phyloP scores from a whole-genome alignment of 495 filamentous ascomycete genomes.

The Letharia columbiana region DNA sequence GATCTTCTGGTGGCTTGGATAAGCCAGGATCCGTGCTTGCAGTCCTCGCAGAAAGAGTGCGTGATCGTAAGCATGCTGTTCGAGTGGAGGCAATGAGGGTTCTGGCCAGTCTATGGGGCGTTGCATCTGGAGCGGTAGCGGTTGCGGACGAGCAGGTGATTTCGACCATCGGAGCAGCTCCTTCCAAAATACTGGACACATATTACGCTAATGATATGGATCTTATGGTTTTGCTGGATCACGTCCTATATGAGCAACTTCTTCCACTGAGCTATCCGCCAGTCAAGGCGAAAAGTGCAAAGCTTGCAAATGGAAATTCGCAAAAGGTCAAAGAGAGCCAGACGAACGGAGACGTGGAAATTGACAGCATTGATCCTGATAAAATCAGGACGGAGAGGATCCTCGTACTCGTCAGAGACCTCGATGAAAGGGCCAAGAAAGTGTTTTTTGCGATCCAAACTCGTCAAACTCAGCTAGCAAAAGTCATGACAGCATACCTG shows the following conservation, averaged over 20 bases:
- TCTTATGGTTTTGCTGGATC: constrained; percentile 73
- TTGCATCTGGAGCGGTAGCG: constrained; percentile 78
- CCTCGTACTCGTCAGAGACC: constrained; percentile 64
- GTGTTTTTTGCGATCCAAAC: constrained; percentile 83
- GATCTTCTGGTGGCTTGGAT: constrained; percentile 58
- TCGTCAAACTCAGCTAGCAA: constrained; percentile 60
- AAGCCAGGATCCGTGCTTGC: constrained; percentile 62
- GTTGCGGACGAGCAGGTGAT: constrained; percentile 68
- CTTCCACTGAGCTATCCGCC: constrained; percentile 80
- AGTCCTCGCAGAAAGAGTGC: constrained; percentile 76
- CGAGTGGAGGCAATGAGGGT: constrained; percentile 78
- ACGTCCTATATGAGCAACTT: constrained; percentile 76
- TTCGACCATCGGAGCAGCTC: constrained; percentile 64
- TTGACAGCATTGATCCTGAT: constrained; percentile 59
- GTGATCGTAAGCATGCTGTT: constrained; percentile 75
- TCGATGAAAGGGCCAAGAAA: constrained; percentile 70
- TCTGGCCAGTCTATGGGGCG: constrained; percentile 81
- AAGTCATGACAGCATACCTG: constrained; percentile 61
- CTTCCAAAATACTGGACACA: constrained; percentile 76
- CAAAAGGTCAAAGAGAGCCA: constrained; percentile 49
- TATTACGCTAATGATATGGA: constrained; percentile 87
- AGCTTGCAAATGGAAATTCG: constrained; percentile 49
- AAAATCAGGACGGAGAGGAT: constrained; percentile 79
- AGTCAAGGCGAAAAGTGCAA: constrained; percentile 58
- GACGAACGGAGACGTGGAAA: constrained; percentile 35